Evolutionary conservation across 345 rosid species (phyloP).

Genomic region (Euphorbia lathyris): DNA sequence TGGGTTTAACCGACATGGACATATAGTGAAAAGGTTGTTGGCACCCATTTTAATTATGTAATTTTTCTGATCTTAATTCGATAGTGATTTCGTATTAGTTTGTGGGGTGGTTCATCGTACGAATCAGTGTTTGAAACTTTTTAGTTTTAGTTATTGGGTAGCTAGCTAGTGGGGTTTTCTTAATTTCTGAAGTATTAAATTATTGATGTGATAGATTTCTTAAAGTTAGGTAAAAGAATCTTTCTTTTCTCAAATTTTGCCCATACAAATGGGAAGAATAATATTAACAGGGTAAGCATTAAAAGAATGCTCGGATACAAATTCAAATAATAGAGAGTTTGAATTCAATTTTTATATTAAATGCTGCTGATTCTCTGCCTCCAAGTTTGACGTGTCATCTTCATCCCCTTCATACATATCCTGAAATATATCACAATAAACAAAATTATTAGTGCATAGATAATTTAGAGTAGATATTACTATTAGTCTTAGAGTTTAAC

Average conservation of each 20-base stretch:
- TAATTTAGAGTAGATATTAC: too few relatives aligned
- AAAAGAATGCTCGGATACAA: conserved; percentile 14
- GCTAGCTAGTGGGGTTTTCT: neutral
- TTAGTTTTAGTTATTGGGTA: conserved; percentile 6
- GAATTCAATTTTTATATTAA: neutral
- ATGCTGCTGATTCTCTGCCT: conserved; percentile 20
- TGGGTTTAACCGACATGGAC: conserved; percentile 3
- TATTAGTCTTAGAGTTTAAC: too few relatives aligned
- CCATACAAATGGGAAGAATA: conserved; percentile 12
- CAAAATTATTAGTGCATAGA: neutral
- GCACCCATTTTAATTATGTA: neutral
- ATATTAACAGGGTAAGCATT: conserved; percentile 16
- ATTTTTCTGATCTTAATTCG: neutral
- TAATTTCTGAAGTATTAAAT: neutral
- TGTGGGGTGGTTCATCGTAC: conserved; percentile 3
- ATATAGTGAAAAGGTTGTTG: conserved; percentile 9
- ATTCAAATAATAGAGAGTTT: neutral
- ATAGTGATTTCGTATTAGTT: neutral
- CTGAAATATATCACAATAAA: conserved; percentile 13
- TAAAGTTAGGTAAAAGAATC: neutral
- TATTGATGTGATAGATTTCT: too few relatives aligned
- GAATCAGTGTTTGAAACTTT: neutral
- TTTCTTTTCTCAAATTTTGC: neutral
- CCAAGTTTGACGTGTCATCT: conserved; percentile 17
- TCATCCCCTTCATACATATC: conserved; percentile 29